Evolutionary conservation across 176 grass and related monocot species (phyloP), one percentile per base, ranked within the genome.

Genomic region (Zoysia japonica): DNA sequence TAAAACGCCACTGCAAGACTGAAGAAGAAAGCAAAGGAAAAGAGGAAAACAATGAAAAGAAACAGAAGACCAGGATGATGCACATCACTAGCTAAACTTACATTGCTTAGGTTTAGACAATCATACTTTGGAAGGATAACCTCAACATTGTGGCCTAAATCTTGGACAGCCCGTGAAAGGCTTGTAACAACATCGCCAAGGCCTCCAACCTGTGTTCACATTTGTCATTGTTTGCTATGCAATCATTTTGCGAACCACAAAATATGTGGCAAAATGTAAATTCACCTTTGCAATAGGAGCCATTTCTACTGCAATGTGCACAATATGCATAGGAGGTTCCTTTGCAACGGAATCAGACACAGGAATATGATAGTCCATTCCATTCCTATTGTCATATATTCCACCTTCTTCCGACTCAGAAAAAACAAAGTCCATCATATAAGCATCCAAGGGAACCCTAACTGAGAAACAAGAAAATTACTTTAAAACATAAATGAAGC

Each of bases 381-480:
- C 84, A 74, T 87, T 81, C 75, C 88, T 88, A 63, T 98, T 98
- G 84, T 98, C 96, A 84, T 92, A 98, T 75, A 85, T 87, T 71
- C 96, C 96, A 75, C 92, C 92, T 68, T 94, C 88, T 80, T 93
- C 92, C 37, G 66, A 92, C 66, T 98, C 96, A 2, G 96, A 98
- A 88, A 98, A 98, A 89, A 98, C 96, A 70, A 98, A 94, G 72
- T 98, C 96, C 90, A 98, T 94, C 92, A 93, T 94, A 80, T 93
- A 98, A 52, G 96, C 92, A 90, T 98, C 92, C 75, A 87, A 14
- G 53, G 92, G 96, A 83, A 98, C 92, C 80, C 65, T 93, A 59
- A 91, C 95, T 97, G 88, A 75, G 76, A 91, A 88, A 82, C 7
- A 2, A 62, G 39, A 42, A 82, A 6, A 51, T 44, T 39, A 41